Conservation (phyloP, 2,329 filamentous ascomycete species). For the Beauveria scarabaeidicola region DNA sequence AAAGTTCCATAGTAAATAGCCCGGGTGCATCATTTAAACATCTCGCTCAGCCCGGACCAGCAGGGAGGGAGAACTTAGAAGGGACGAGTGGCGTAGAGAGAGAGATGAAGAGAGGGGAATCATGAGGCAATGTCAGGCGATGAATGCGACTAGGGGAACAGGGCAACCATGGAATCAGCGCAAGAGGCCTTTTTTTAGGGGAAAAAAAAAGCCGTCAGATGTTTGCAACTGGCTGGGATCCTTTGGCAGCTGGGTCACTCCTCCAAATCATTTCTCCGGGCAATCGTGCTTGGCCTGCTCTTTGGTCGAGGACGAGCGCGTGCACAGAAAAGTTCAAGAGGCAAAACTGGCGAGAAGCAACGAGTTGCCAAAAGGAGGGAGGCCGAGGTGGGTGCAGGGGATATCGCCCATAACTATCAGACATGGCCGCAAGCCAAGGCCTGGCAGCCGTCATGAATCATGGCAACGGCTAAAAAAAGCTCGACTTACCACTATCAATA, state of each 20-base stretch:
- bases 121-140: not conserved
- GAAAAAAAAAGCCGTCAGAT: not conserved
- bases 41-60: slow-evolving; percentile 2
- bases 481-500: not conserved
- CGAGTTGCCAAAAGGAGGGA: not conserved
- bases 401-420: not conserved
- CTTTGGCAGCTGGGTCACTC: not conserved
- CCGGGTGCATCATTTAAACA: not conserved
- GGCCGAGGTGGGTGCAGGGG: not conserved
- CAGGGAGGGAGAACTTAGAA: not conserved
- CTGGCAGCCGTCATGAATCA: not conserved
- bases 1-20: not conserved
- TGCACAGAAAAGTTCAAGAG: not conserved
- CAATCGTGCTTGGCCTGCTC: not conserved
- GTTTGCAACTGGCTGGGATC: not conserved
- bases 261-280: not conserved
- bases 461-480: not conserved
- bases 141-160: not conserved
- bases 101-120: not conserved
- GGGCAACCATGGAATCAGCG: not conserved
- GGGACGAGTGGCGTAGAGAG: not conserved
- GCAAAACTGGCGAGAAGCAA: not conserved
- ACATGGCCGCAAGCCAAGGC: not conserved
- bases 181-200: no score
- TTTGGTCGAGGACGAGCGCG: not conserved